These are phyloP conservation scores for Schizosaccharomyces versatilis DNA, from an alignment of 1,139 yeast genomes.

Conservation along the genomic window DNA sequence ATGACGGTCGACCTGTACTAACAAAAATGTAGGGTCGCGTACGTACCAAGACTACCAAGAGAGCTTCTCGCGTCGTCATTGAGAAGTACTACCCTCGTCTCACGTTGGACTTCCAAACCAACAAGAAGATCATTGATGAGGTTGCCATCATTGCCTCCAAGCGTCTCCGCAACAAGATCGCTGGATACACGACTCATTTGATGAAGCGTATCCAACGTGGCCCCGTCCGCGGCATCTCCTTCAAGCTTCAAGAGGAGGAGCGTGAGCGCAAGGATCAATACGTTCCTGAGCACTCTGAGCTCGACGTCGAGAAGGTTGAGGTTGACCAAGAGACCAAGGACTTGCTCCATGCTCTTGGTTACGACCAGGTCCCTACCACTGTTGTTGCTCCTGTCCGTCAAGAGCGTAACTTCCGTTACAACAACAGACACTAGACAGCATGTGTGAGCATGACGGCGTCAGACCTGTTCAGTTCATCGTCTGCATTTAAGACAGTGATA, in stretches of 20 bases:
- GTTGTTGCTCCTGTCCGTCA: slow-evolving; percentile 4
- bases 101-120: slow-evolving; percentile 98
- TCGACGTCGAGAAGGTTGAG: slow-evolving; percentile 62
- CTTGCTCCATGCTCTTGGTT: slow-evolving; percentile 87
- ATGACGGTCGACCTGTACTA: neutral
- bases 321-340: slow-evolving; percentile 96
- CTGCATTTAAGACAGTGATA: no score
- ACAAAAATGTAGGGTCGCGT: slow-evolving; percentile 1
- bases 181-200: slow-evolving; percentile 99
- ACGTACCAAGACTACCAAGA: slow-evolving; percentile 97
- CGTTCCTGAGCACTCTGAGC: slow-evolving; percentile 99
- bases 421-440: neutral
- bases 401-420: neutral
- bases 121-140: slow-evolving; percentile 97
- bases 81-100: slow-evolving; percentile 99
- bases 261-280: slow-evolving; percentile 99
- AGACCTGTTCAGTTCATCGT: no score
- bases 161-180: slow-evolving; percentile 99
- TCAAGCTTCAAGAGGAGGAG: slow-evolving; percentile 99
- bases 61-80: slow-evolving; percentile 98
- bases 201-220: slow-evolving; percentile 99
- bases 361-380: slow-evolving; percentile 49
- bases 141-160: slow-evolving; percentile 97
- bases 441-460: neutral
- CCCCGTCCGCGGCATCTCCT: slow-evolving; percentile 99